Evolutionary conservation across 2,329 filamentous ascomycete species (phyloP).

Genomic region (Aspergillus udagawae): DNA sequence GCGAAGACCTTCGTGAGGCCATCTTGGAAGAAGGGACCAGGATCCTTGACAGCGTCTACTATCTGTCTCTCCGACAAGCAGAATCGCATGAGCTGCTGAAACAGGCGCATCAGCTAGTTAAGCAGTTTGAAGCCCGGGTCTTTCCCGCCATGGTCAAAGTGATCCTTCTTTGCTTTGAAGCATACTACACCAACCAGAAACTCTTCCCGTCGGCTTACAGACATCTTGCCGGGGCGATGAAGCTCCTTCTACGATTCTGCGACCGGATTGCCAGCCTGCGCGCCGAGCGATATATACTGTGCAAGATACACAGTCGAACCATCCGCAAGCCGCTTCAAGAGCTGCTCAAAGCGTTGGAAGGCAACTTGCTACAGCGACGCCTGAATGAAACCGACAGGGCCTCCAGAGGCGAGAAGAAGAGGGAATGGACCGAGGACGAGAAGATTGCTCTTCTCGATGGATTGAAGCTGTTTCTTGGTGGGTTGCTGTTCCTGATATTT

Average conservation of each 20-base stretch:
- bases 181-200: slow-evolving; percentile 11
- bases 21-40: slow-evolving; percentile 9
- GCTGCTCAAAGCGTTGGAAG: slow-evolving; percentile 11
- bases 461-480: slow-evolving; percentile 20
- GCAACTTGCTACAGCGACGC: neutral
- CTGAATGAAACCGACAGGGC: neutral
- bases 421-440: slow-evolving; percentile 22
- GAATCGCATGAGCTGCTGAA: neutral
- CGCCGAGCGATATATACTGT: slow-evolving; percentile 5
- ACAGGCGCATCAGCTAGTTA: slow-evolving; percentile 10
- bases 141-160: slow-evolving; percentile 16
- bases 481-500: neutral
- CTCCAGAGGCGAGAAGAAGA: neutral
- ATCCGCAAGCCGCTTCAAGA: slow-evolving; percentile 8
- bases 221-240: slow-evolving; percentile 16
- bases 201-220: slow-evolving; percentile 12
- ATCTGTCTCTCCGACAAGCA: neutral
- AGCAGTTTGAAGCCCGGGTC: slow-evolving; percentile 17
- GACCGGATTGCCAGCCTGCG: slow-evolving; percentile 11
- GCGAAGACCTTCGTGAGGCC: slow-evolving; percentile 8
- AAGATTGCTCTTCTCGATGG: slow-evolving; percentile 21
- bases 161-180: slow-evolving; percentile 16
- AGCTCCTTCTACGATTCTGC: slow-evolving; percentile 11
- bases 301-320: slow-evolving; percentile 1
- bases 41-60: slow-evolving; percentile 12